Conservation (phyloP, 2,329 filamentous ascomycete genomes). For the Colletotrichum sp. region DNA sequence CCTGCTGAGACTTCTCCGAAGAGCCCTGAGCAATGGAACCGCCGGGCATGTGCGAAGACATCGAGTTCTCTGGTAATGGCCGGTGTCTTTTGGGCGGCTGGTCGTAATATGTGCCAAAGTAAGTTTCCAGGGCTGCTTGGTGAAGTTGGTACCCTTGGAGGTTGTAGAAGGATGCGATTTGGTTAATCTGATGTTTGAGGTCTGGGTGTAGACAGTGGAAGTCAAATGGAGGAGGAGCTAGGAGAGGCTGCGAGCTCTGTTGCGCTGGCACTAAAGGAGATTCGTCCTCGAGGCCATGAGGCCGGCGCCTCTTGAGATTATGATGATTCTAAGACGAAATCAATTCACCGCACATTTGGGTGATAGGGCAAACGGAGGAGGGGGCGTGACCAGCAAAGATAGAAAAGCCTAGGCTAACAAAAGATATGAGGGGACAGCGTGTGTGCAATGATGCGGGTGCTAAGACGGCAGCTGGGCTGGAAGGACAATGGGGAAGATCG, state of each 20-base stretch:
- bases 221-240: conserved; percentile 27
- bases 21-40: conserved; percentile 29
- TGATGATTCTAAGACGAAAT: conserved; percentile 37
- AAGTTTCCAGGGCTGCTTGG: conserved; percentile 21
- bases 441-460: conserved; percentile 21
- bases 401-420: conserved; percentile 28
- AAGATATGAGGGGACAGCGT: conserved; percentile 21
- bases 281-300: conserved; percentile 42
- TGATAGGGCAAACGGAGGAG: conserved; percentile 28
- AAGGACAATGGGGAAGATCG: conserved; percentile 32
- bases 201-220: conserved; percentile 28
- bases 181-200: conserved; percentile 29
- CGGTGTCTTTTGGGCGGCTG: conserved; percentile 37
- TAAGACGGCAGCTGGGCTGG: conserved; percentile 24
- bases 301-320: conserved; percentile 50
- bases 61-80: conserved; percentile 32
- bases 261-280: conserved; percentile 38
- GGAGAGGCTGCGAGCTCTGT: conserved; percentile 28
- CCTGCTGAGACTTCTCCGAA: conserved; percentile 35
- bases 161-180: conserved; percentile 34
- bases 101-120: neutral
- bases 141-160: conserved; percentile 35
- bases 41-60: conserved; percentile 31
- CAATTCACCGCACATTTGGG: conserved; percentile 44
- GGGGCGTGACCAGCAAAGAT: conserved; percentile 15